Evolutionary conservation across 2,329 filamentous ascomycete species (phyloP), one percentile per base, ranked within the genome.

Genomic region (Plectosphaerella sp.): DNA sequence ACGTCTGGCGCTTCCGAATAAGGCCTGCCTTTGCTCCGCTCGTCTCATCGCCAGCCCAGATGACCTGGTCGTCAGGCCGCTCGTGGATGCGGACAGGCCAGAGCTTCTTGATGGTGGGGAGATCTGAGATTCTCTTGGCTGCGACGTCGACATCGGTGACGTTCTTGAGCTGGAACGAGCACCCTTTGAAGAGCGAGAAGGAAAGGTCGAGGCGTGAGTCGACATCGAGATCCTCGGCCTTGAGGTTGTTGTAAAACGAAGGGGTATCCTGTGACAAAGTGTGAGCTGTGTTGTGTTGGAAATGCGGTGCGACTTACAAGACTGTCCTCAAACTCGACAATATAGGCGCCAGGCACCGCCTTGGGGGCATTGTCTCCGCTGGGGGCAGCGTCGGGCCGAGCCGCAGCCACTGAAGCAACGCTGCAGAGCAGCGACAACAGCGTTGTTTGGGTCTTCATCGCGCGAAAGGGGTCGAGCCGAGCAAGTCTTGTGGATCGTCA

Each of bases 1-100:
- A 33, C 50, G 49, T 24, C 59, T 50, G 39, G 6, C 48, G 16
- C 33, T 48, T 35, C 41, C 45, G 42, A 15, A 42, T 47, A 16
- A 16, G 37, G 8, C 16, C 15, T 4, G 37, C 15, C 9, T 4
- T 18, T 3, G 14, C 37, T 7, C 37, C 14, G 37, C 15, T 39
- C 37, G 10, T 39, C 1, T 24, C n/a, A 8, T 51, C 46, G 14
- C 73, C 74, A 10, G 70, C 65, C 70, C 74, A 73, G 55, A 74
- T 65, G 24, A 79, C 58, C 45, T 72, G 67, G 12, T 55, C 47
- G 20, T 52, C 56, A 12, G 59, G 58, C 47, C 55, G 58, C 39
- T 49, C 52, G 48, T 58, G 54, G 36, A 49, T 56, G 24, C 58
- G 58, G 25, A 68, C 58, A 3, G 67, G 65, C 64, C 64, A 69